Conservation (phyloP, 2,329 filamentous ascomycete species). For the Dactylonectria estremocensis region DNA sequence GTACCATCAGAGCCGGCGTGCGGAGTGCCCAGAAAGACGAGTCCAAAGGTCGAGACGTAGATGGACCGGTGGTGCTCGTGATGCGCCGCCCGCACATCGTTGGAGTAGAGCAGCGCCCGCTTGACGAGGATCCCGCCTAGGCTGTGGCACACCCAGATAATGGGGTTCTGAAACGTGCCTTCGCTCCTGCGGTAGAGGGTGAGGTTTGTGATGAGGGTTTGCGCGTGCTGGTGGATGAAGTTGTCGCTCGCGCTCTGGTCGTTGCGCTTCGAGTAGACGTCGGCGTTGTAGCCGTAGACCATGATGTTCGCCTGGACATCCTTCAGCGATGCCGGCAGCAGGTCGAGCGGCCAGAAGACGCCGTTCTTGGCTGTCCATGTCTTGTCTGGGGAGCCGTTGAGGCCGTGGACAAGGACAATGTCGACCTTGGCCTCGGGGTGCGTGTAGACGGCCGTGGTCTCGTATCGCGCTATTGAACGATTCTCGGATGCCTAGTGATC, state of each 20-base stretch:
- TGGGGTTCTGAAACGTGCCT: conserved; percentile 72
- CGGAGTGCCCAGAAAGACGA: conserved; percentile 84
- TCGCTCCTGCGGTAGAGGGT: conserved; percentile 74
- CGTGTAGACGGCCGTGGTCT: conserved; percentile 71
- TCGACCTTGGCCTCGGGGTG: conserved; percentile 73
- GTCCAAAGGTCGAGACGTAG: conserved; percentile 81
- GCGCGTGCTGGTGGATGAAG: conserved; percentile 79
- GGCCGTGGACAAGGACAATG: conserved; percentile 80
- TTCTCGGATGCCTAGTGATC: conserved; percentile 56
- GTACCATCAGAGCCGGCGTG: conserved; percentile 80
- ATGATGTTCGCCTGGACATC: conserved; percentile 74
- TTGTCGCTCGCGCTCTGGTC: conserved; percentile 74
- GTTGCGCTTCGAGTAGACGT: conserved; percentile 66
- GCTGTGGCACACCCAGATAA: conserved; percentile 84
- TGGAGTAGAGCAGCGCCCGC: conserved; percentile 77
- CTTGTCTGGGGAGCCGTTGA: conserved; percentile 75
- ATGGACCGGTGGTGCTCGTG: conserved; percentile 78
- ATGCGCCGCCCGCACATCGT: conserved; percentile 71
- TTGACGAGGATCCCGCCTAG: conserved; percentile 82
- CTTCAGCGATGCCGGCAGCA: conserved; percentile 74
- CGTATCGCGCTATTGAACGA: conserved; percentile 62
- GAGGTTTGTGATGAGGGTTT: conserved; percentile 75
- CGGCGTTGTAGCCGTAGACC: conserved; percentile 83
- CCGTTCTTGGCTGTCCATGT: conserved; percentile 74
- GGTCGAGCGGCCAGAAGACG: conserved; percentile 79